Evolutionary conservation across 257 asterid species (phyloP).

Genomic region (Rhazya stricta): DNA sequence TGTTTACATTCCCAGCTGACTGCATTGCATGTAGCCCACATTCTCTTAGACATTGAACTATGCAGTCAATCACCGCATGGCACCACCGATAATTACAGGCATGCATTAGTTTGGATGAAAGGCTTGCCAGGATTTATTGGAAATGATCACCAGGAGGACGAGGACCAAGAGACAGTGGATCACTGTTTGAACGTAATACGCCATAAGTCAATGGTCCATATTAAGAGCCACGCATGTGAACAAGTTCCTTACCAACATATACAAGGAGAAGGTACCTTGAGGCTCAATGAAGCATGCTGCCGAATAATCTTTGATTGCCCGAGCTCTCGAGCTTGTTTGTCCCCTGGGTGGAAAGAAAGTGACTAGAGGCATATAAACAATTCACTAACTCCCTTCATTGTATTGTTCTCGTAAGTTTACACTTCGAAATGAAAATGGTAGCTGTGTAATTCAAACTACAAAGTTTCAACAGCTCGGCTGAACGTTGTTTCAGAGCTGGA

Average conservation of each 20-base stretch:
- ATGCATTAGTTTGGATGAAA: slow-evolving; percentile 4
- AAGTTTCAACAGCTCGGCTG: slow-evolving; percentile 65
- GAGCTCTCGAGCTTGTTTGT: background rate
- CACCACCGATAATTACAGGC: slow-evolving; percentile 2
- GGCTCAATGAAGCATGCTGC: background rate
- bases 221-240: background rate
- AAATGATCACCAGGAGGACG: background rate
- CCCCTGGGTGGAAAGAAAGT: slow-evolving; percentile 5
- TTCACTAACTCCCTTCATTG: slow-evolving; percentile 35
- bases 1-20: slow-evolving; percentile 7
- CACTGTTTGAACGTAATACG: background rate
- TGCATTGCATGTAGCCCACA: background rate
- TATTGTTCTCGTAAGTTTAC: slow-evolving; percentile 62
- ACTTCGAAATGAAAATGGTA: slow-evolving; percentile 61
- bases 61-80: slow-evolving; percentile 1
- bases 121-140: slow-evolving; percentile 1
- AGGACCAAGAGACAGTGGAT: background rate
- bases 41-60: slow-evolving; percentile 4
- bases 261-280: slow-evolving; percentile 13
- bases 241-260: background rate
- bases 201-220: background rate
- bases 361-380: slow-evolving; percentile 7
- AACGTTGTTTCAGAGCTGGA: slow-evolving; percentile 51
- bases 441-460: slow-evolving; percentile 63
- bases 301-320: background rate